Evolutionary conservation across 371 early-diverging fungal species (phyloP), one percentile per base, ranked within the genome.

Genomic region (Aphelidium insulamus): DNA sequence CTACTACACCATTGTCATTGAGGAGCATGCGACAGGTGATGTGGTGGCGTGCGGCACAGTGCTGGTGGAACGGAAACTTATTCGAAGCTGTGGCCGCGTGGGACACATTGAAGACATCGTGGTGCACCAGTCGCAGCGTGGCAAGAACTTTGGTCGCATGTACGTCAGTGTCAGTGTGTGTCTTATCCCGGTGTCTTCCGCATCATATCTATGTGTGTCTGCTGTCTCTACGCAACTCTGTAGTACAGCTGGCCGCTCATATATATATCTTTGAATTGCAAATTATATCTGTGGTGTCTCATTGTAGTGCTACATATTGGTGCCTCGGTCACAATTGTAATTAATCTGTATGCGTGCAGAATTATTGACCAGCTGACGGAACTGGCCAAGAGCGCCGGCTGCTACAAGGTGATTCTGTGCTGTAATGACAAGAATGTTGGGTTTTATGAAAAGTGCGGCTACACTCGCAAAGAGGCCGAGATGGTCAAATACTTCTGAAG

Each of bases 41-140:
- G 69, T 97, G 24, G 80, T 84, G 20, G 97, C 82, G 3, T 72
- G 80, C n/a, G 97, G 95, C 21, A 88, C 94, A 10, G 55, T 97
- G 32, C 49, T 97, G 21, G 70, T 88, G 20, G 99, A 98, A 52
- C 74, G 80, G 40, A 98, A 98, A 62, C 90, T 97, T 45, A 67
- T 92, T 19, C 75, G 81, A 36, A 55, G 62, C 38, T 76, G 75
- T 41, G 94, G 86, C 9, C 50, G 73, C 30, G 85, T 86, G 71
- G 91, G 74, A 2, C 79, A 79, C 32, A 80, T 81, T 36, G 75
- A 79, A 49, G 95, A 94, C 46, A 88, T 97, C 52, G 95, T 90
- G 23, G 87, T 91, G 10, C 71, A 77, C 38, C 62, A 67, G 38
- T 73, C 77, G n/a, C 77, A 84, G 51, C 88, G 90, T 40, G 94